Evolutionary conservation across 1,284 basidiomycete genomes (phyloP).

Genomic region (Trametes hirsuta): DNA sequence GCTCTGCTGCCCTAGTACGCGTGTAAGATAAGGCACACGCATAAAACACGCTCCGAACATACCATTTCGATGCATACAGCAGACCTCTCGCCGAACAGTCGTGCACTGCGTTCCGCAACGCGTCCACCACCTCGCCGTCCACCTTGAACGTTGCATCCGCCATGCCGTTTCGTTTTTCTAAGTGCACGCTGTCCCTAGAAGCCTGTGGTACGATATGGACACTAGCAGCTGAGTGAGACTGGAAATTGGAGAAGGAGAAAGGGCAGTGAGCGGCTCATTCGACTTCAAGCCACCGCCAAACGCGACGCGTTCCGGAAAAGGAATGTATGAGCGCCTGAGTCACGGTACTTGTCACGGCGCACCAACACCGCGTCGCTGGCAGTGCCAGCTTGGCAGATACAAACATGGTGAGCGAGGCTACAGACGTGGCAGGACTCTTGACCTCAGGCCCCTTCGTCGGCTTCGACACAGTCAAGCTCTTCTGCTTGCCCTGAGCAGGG

Average conservation of each 20-base stretch:
- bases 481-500: neutral
- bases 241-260: neutral
- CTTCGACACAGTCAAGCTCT: neutral
- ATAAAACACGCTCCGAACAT: conserved; percentile 27
- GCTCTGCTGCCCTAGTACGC: conserved; percentile 63
- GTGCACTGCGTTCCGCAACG: conserved; percentile 55
- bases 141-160: conserved; percentile 23
- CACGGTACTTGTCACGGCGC: conserved; percentile 9
- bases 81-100: conserved; percentile 45
- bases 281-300: conserved; percentile 7
- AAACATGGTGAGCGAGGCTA: neutral
- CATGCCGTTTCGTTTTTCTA: neutral
- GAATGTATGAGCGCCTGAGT: neutral
- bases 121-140: conserved; percentile 41
- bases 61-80: conserved; percentile 73
- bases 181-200: too few relatives aligned
- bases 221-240: neutral
- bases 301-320: conserved; percentile 15
- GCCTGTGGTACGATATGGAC: neutral
- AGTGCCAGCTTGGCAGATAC: conserved; percentile 12
- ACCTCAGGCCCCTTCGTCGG: neutral
- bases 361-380: neutral
- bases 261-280: neutral
- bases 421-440: neutral
- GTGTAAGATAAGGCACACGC: conserved; percentile 3